phyloP scores from a whole-genome alignment of 768 basidiomycete genomes.

The Mycena albidolilacea region DNA sequence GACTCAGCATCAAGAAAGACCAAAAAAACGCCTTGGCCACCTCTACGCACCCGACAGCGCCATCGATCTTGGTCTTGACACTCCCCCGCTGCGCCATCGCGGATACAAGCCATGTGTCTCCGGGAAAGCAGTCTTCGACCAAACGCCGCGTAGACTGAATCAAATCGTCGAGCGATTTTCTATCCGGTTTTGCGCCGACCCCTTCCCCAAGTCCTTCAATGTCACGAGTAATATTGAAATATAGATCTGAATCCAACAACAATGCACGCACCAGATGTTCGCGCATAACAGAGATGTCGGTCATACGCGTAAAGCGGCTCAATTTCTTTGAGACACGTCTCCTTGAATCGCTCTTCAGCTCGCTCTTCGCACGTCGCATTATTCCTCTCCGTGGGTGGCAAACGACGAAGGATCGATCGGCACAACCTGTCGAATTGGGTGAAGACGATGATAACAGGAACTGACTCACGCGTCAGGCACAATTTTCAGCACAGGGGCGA shows the following conservation, averaged over 20 bases:
- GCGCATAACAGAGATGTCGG: not conserved
- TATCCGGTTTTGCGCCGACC: constrained; percentile 6
- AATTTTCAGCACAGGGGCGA: not conserved
- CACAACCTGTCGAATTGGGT: constrained; percentile 8
- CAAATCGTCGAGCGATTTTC: not conserved
- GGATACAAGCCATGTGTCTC: constrained; percentile 4
- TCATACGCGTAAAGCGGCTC: not conserved
- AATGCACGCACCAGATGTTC: constrained; percentile 2
- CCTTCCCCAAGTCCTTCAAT: constrained; percentile 4
- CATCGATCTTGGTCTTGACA: constrained; percentile 9
- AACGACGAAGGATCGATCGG: not conserved
- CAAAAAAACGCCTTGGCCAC: too few species aligned
- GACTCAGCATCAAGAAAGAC: too few species aligned
- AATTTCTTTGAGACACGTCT: not conserved
- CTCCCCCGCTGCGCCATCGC: constrained; percentile 13
- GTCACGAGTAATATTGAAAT: not conserved
- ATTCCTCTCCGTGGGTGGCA: not conserved
- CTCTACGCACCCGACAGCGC: not conserved
- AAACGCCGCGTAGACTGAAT: not conserved
- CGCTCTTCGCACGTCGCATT: not conserved
- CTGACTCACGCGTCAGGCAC: not conserved
- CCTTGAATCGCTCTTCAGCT: constrained; percentile 3
- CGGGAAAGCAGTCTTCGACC: not conserved
- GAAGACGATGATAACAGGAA: constrained; percentile 5
- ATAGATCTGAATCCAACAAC: not conserved